Percentiles rank a stretch among this genome's conserved stretches.
Evolutionary conservation across 768 basidiomycete genomes (phyloP).

Genomic region (Sporobolomyces roseus): DNA sequence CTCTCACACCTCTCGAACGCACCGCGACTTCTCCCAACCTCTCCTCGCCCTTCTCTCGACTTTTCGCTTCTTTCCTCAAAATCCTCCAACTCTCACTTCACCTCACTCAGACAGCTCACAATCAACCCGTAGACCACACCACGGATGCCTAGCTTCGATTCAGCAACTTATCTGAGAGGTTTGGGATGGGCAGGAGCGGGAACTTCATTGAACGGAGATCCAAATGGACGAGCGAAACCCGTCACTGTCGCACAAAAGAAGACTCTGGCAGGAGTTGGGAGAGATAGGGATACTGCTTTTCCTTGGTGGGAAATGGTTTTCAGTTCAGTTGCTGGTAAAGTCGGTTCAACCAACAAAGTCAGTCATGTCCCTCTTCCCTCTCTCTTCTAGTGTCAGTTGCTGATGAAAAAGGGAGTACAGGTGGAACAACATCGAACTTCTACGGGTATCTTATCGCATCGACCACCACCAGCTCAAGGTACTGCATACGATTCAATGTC

Average conservation of each 20-base stretch:
- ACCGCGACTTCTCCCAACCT: too few relatives aligned
- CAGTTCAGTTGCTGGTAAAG: slow-evolving; percentile 36
- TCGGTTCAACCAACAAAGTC: slow-evolving; percentile 22
- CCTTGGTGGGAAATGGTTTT: slow-evolving; percentile 45
- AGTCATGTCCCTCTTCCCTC: neutral
- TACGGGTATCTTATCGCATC: slow-evolving; percentile 43
- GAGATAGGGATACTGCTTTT: slow-evolving; percentile 43
- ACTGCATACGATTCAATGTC: slow-evolving; percentile 15
- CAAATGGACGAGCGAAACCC: slow-evolving; percentile 38
- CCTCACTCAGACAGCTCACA: neutral
- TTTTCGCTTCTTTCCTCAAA: too few relatives aligned
- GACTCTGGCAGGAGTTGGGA: slow-evolving; percentile 40
- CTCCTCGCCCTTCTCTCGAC: too few relatives aligned
- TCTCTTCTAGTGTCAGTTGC: too few relatives aligned
- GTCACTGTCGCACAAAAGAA: slow-evolving; percentile 44
- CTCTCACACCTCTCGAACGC: too few relatives aligned
- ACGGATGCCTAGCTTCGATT: slow-evolving; percentile 29
- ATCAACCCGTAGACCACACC: neutral
- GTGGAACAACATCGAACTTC: slow-evolving; percentile 29
- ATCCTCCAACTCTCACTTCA: too few relatives aligned
- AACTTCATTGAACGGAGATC: slow-evolving; percentile 26
- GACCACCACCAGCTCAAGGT: slow-evolving; percentile 17
- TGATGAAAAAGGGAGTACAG: too few relatives aligned
- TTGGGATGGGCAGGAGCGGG: slow-evolving; percentile 44
- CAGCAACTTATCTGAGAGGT: slow-evolving; percentile 37